Base-by-base conservation (phyloP, 2,329 filamentous ascomycete species). In the Xylariaceae sp. region DNA sequence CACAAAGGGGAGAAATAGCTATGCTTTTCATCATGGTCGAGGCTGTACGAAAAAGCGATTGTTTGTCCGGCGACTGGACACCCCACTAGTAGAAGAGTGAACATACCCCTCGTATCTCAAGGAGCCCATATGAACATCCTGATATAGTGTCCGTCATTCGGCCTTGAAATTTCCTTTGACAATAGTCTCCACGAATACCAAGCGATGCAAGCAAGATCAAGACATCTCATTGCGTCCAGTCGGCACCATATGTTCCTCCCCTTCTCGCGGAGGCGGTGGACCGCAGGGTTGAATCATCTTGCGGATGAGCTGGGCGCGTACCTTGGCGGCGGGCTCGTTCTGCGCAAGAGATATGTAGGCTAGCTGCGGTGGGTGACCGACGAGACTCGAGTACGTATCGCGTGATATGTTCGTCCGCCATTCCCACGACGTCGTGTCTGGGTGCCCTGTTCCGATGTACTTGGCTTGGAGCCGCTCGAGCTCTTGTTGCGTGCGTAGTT, bases 401-500 rank as follows among this genome's bases (percentile, higher is more conserved):
- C 95, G 92, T 72, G 92, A 86, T 72, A 98, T 94, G 79, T 98
- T 99, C 58, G 90, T 93, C 47, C 89, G 89, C 92, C 93, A 99
- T 78, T 99, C 95, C 87, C 95, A 95, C 75, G 92, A 96, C 23
- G 92, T 96, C 12, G 94, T 98, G 78, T 99, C 95, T 39, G 94
- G 91, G 75, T 97, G 93, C 21, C 95, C 95, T 3, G 95, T 98
- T 67, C 95, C 95, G 69, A 99, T 84, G 80, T 95, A 97, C 71
- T 96, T 96, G 70, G 93, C 89, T 78, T 99, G 95, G 16, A 98
- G 90, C 64, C 92, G 89, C 78, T 99, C 95, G 72, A 99, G 93
- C 76, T 99, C 95, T 77, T 99, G 95, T 69, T 96, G 91, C 8
- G 92, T 95, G 73, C 95, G 93, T 65, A 99, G 90, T 79, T 99